Base-by-base conservation (phyloP, 768 basidiomycete species). In the Lyophyllum shimeji region DNA sequence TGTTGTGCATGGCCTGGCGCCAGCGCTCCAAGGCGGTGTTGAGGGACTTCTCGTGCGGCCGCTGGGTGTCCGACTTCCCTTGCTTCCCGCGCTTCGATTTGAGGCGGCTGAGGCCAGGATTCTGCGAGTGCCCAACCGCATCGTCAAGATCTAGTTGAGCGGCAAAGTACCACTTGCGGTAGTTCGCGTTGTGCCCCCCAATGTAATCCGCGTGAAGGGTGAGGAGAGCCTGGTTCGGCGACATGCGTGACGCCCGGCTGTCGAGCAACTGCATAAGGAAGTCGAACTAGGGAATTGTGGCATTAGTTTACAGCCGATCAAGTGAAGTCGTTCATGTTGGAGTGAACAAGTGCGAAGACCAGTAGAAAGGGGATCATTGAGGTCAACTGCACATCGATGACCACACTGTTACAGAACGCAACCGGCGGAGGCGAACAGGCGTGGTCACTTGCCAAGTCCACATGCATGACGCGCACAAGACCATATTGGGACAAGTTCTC, bases 131-230 rank as follows among this genome's bases (percentile, higher is more conserved):
- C 25, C 96, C 97, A 51, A 98, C 87, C 46, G 95, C 96, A 63
- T 99, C 97, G 70, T 99, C 97, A 42, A 98, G 88, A 71, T 98
- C 96, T 57, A 99, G 86, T 71, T 99, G 97, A 18, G 96, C 95
- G 25, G 96, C 97, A 71, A 98, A 99, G 76, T 99, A 99, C 97
- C 97, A 98, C 76, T 98, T 98, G 58, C 97, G 91, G 75, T 98
- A 98, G 77, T 98, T 98, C 48, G 97, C 93, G 65, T 98, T 89
- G 71, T 96, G 91, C 2, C 97, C 97, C 20, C 97, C 97, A 64
- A 99, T 98, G 72, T 98, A 99, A 71, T 98, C 97, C 55, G 96
- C 97, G 65, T 99, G 97, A 1, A 99, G 82, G 0, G 95, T 98
- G 52, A 97, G 79, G 21, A 98, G 77, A 0, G 97, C 97, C 68